Evolutionary conservation across 2,329 filamentous ascomycete genomes (phyloP).

Genomic region (Penicillium glabrum): DNA sequence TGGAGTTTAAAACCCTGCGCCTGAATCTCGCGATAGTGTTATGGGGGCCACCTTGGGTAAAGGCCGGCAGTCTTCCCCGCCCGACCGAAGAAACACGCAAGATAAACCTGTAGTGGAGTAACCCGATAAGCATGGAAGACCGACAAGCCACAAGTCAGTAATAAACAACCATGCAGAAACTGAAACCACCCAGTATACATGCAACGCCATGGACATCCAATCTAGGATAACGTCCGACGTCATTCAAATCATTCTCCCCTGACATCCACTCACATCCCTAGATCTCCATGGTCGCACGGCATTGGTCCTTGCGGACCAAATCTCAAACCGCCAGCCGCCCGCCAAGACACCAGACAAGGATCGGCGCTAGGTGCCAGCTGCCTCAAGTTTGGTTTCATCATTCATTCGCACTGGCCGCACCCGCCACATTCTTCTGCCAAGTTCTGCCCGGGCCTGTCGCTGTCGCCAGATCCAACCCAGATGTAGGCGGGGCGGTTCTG

Average conservation of each 20-base stretch:
- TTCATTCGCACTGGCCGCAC: slow-evolving; percentile 11
- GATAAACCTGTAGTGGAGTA: too few relatives aligned
- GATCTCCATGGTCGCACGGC: slow-evolving; percentile 5
- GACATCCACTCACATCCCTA: background rate
- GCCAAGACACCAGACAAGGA: slow-evolving; percentile 7
- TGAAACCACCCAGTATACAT: background rate
- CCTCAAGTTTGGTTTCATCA: slow-evolving; percentile 14
- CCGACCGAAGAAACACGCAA: too few relatives aligned
- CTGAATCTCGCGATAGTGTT: too few relatives aligned
- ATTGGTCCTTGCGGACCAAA: slow-evolving; percentile 16
- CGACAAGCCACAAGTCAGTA: background rate
- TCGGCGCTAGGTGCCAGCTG: slow-evolving; percentile 9
- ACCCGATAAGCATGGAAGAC: too few relatives aligned
- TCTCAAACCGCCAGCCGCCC: slow-evolving; percentile 18
- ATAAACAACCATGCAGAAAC: background rate
- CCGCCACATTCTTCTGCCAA: slow-evolving; percentile 5
- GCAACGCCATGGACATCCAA: background rate
- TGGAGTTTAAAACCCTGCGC: too few relatives aligned
- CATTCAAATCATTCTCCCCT: background rate
- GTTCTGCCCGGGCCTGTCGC: slow-evolving; percentile 9
- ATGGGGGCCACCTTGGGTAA: too few relatives aligned
- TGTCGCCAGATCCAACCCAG: background rate
- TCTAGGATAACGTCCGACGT: background rate
- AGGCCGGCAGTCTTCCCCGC: too few relatives aligned
- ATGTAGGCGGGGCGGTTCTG: background rate